Evolutionary conservation across 2,329 filamentous ascomycete genomes (phyloP).

Genomic region (Trichoderma lentiforme): DNA sequence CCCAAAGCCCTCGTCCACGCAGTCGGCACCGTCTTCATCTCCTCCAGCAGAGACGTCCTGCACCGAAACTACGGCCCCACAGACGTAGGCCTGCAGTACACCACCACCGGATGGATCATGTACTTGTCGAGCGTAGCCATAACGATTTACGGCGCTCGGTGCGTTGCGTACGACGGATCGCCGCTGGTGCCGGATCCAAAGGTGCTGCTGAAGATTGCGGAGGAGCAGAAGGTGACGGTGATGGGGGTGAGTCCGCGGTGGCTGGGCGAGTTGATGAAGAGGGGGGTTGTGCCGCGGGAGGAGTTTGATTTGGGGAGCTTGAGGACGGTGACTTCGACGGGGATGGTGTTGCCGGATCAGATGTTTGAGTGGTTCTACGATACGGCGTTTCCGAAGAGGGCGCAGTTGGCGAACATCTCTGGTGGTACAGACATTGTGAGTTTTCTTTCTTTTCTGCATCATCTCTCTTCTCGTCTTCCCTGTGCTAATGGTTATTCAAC

Average conservation of each 20-base stretch:
- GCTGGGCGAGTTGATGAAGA: conserved; percentile 68
- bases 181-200: conserved; percentile 69
- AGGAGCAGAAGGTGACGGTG: conserved; percentile 64
- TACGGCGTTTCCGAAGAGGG: conserved; percentile 61
- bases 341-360: conserved; percentile 76
- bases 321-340: conserved; percentile 64
- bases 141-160: conserved; percentile 57
- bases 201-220: conserved; percentile 60
- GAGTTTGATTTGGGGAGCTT: conserved; percentile 62
- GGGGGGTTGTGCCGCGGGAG: conserved; percentile 58
- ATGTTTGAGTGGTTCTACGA: conserved; percentile 79
- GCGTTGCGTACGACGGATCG: conserved; percentile 78
- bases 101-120: conserved; percentile 86
- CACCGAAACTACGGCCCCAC: conserved; percentile 24
- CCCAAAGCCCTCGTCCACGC: conserved; percentile 86
- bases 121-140: conserved; percentile 62
- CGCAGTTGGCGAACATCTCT: conserved; percentile 70
- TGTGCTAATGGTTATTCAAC: background rate
- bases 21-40: conserved; percentile 60
- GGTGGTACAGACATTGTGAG: conserved; percentile 73
- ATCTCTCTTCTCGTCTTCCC: background rate
- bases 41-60: conserved; percentile 37
- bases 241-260: conserved; percentile 75
- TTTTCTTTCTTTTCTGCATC: background rate
- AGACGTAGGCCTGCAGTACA: conserved; percentile 52